A percentile compares a stretch with the other conserved stretches of the same genome.
Evolutionary conservation across 495 filamentous ascomycete species (phyloP).

Genomic region (Talaromyces nanjingensis): DNA sequence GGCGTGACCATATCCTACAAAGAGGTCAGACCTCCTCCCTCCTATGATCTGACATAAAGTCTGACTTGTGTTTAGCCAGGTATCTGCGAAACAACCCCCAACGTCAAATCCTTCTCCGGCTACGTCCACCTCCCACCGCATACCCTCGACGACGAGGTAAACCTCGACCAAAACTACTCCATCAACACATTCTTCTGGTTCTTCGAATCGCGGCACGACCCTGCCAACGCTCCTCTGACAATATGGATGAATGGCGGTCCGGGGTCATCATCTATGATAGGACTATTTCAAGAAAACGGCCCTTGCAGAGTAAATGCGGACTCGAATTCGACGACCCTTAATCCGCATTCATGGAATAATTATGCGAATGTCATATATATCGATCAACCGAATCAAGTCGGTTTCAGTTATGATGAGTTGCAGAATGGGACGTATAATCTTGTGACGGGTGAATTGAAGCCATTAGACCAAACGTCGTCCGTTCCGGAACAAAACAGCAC

Average conservation of each 20-base stretch:
- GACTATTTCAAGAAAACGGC: constrained; percentile 56
- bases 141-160: constrained; percentile 30
- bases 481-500: constrained; percentile 53
- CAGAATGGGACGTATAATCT: constrained; percentile 44
- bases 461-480: constrained; percentile 22
- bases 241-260: constrained; percentile 55
- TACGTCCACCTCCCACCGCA: constrained; percentile 38
- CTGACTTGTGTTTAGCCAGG: constrained; percentile 27
- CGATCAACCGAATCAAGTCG: constrained; percentile 56
- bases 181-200: constrained; percentile 48
- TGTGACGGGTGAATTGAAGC: constrained; percentile 28
- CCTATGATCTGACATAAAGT: neutral
- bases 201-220: constrained; percentile 42
- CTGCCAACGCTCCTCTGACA: constrained; percentile 41
- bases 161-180: constrained; percentile 27
- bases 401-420: constrained; percentile 50
- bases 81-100: constrained; percentile 45
- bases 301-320: constrained; percentile 51
- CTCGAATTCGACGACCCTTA: constrained; percentile 41
- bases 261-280: constrained; percentile 53
- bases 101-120: constrained; percentile 37
- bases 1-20: constrained; percentile 59
- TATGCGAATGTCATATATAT: constrained; percentile 60
- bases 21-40: constrained; percentile 34
- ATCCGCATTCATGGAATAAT: constrained; percentile 55